Evolutionary conservation across 352 stramenopile species (phyloP).

Genomic region (Globisporangium cederbergense): DNA sequence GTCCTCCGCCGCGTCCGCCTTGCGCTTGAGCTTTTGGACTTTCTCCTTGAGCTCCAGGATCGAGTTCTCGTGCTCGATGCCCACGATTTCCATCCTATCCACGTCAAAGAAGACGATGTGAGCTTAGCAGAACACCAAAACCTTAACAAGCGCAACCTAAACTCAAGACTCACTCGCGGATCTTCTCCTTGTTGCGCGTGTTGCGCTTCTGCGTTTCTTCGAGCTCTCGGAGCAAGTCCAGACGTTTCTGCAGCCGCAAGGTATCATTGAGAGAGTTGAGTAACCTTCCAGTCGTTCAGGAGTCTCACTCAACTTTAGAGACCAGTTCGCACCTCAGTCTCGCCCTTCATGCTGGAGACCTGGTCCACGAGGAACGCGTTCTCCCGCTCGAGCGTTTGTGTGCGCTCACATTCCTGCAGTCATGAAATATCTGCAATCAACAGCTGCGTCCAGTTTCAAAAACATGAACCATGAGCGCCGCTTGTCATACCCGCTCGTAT

Average conservation of each 20-base stretch:
- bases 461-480: background rate
- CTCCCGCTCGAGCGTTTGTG: constrained; percentile 56
- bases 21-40: constrained; percentile 69
- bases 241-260: constrained; percentile 36
- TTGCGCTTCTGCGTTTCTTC: constrained; percentile 70
- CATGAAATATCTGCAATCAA: background rate
- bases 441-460: background rate
- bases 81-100: constrained; percentile 57
- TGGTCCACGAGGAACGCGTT: constrained; percentile 70
- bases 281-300: background rate
- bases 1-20: constrained; percentile 46
- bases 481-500: constrained; percentile 47
- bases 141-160: background rate
- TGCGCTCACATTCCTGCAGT: constrained; percentile 49
- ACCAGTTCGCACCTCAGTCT: constrained; percentile 41
- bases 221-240: constrained; percentile 64
- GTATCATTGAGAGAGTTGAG: background rate
- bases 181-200: constrained; percentile 63
- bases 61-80: constrained; percentile 68
- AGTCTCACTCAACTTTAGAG: background rate
- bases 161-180: constrained; percentile 42
- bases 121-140: background rate
- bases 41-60: constrained; percentile 78
- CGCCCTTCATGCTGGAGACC: constrained; percentile 65
- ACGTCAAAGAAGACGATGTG: background rate